Evolutionary conservation across 257 asterid genomes (phyloP).

Genomic region (Cordia subcordata): DNA sequence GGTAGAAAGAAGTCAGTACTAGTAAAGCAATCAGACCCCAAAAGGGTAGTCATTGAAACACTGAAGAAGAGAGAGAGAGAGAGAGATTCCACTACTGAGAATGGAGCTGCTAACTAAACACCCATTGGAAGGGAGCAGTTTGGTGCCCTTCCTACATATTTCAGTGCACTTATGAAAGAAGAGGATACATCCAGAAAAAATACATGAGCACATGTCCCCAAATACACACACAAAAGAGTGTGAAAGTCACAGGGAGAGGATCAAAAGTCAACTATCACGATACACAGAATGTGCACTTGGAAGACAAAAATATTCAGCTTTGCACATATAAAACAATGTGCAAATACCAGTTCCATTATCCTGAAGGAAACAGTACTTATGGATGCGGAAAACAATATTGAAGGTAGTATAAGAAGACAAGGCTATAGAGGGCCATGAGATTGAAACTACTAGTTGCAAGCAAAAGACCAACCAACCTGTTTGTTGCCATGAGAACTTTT

Average conservation of each 20-base stretch:
- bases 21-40: neutral
- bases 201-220: no score
- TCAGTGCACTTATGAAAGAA: neutral
- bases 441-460: neutral
- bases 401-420: no score
- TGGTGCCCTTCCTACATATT: neutral
- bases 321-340: no score
- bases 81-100: neutral
- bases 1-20: neutral
- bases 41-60: neutral
- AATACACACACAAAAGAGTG: no score
- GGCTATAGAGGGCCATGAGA: neutral
- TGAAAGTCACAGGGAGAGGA: no score
- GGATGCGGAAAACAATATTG: no score
- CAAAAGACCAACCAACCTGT: constrained; percentile 42
- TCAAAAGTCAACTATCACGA: no score
- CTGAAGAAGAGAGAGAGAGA: neutral
- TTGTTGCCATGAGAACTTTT: constrained; percentile 97
- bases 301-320: no score
- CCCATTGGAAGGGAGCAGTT: neutral
- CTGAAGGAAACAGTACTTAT: no score
- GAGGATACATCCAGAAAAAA: neutral
- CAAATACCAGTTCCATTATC: no score
- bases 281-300: no score
- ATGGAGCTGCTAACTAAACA: neutral